A percentile compares a stretch with the other conserved stretches of the same genome.
Conservation (phyloP, 208 protist species). For the Acanthamoeba royreba region DNA sequence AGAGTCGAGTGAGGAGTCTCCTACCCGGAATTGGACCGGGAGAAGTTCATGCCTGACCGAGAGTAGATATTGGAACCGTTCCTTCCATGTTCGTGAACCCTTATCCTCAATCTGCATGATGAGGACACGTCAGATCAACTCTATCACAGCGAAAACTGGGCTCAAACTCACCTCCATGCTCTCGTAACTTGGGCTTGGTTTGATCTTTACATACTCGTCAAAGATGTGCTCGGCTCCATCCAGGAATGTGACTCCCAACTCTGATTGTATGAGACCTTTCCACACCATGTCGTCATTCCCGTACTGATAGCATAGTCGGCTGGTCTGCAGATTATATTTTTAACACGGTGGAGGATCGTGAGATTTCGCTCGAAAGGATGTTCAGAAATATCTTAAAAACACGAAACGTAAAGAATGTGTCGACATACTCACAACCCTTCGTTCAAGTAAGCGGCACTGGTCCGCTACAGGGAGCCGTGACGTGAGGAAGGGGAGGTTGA, state of each 20-base stretch:
- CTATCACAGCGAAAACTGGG: background rate
- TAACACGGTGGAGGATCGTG: background rate
- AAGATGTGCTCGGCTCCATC: background rate
- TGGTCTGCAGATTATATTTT: background rate
- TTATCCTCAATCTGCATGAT: background rate
- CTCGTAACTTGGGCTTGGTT: background rate
- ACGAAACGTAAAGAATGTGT: too few species aligned
- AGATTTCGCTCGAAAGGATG: background rate
- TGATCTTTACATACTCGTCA: background rate
- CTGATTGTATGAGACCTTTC: background rate
- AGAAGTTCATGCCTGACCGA: background rate
- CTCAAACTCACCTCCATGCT: background rate
- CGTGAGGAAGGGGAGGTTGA: background rate
- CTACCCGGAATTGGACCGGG: background rate
- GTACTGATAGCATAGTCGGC: background rate
- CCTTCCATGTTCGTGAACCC: background rate
- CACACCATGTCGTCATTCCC: background rate
- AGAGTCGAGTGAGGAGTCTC: background rate
- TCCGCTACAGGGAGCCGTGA: too few species aligned
- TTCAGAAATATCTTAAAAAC: background rate
- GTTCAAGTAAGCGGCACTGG: too few species aligned
- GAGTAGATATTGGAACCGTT: background rate
- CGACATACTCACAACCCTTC: too few species aligned
- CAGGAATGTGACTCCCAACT: background rate
- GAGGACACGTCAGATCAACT: too few species aligned